Evolutionary conservation across 83 land plant species (phyloP).

Genomic region (Picea mariana): DNA sequence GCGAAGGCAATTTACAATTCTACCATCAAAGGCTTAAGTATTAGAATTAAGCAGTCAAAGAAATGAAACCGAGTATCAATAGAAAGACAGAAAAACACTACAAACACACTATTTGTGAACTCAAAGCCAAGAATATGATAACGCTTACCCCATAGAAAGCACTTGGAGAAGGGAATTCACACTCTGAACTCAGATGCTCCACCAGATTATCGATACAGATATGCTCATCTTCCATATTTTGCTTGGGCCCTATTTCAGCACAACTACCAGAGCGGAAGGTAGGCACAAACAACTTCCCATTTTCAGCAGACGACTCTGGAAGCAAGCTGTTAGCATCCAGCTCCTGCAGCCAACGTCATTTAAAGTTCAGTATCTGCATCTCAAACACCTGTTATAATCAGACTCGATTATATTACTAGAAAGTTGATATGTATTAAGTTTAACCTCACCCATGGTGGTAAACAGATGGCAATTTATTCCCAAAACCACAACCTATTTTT

Average conservation of each 20-base stretch:
- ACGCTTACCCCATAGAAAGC: conserved; percentile 77
- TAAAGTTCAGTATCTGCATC: neutral
- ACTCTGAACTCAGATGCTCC: conserved; percentile 36
- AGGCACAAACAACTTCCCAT: conserved; percentile 36
- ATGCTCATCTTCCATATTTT: conserved; percentile 78
- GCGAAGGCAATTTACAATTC: neutral
- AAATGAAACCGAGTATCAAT: neutral
- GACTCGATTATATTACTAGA: neutral
- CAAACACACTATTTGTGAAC: neutral
- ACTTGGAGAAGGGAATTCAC: conserved; percentile 49
- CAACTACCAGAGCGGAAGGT: conserved; percentile 69
- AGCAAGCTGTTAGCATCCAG: conserved; percentile 21
- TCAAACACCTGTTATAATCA: neutral
- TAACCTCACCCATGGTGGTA: neutral
- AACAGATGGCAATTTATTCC: too few species aligned
- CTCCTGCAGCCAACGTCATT: conserved; percentile 23
- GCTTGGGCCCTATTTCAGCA: conserved; percentile 70
- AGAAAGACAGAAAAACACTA: neutral
- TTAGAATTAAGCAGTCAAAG: neutral
- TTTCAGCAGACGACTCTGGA: conserved; percentile 27
- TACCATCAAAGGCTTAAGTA: neutral
- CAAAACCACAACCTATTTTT: too few species aligned
- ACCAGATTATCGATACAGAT: conserved; percentile 62
- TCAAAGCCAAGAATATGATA: neutral
- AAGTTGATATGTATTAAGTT: neutral